Conservation (phyloP, 2,329 filamentous ascomycete species). For the Botryotinia globosa region DNA sequence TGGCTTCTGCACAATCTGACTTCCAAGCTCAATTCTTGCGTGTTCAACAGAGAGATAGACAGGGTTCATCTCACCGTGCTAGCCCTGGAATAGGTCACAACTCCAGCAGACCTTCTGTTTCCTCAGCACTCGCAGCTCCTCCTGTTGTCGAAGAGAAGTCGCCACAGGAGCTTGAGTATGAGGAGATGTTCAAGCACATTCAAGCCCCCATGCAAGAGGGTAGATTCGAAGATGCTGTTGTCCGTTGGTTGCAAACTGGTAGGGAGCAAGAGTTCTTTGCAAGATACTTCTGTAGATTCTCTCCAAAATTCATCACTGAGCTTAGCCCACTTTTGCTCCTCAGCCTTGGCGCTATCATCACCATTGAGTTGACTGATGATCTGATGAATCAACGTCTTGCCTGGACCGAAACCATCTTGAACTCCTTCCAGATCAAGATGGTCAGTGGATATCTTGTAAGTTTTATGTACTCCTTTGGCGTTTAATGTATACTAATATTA, state of each 20-base stretch:
- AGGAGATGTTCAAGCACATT: slow-evolving; percentile 56
- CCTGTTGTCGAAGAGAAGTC: slow-evolving; percentile 20
- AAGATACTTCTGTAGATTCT: slow-evolving; percentile 50
- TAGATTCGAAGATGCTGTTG: slow-evolving; percentile 60
- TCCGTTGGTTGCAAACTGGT: slow-evolving; percentile 65
- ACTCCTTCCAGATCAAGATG: slow-evolving; percentile 44
- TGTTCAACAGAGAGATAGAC: slow-evolving; percentile 50
- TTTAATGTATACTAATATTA: slow-evolving; percentile 32
- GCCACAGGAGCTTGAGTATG: slow-evolving; percentile 47
- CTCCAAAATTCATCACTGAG: slow-evolving; percentile 52
- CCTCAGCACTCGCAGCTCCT: slow-evolving; percentile 26
- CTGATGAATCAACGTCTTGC: slow-evolving; percentile 54
- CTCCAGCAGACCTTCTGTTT: slow-evolving; percentile 23
- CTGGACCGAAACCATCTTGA: slow-evolving; percentile 61
- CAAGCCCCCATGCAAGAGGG: slow-evolving; percentile 60
- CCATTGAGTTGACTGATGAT: slow-evolving; percentile 53
- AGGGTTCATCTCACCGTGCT: slow-evolving; percentile 21
- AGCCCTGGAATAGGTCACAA: slow-evolving; percentile 19
- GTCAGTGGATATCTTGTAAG: slow-evolving; percentile 38
- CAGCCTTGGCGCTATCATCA: slow-evolving; percentile 63
- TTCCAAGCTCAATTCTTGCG: slow-evolving; percentile 65
- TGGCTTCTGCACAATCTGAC: slow-evolving; percentile 66
- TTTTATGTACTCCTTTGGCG: slow-evolving; percentile 4
- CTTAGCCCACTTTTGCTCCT: slow-evolving; percentile 61
- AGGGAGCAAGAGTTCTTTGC: slow-evolving; percentile 63